These are phyloP conservation scores for Colletotrichum tanaceti DNA, from an alignment of 2,329 filamentous ascomycete genomes.

Conservation along the genomic window DNA sequence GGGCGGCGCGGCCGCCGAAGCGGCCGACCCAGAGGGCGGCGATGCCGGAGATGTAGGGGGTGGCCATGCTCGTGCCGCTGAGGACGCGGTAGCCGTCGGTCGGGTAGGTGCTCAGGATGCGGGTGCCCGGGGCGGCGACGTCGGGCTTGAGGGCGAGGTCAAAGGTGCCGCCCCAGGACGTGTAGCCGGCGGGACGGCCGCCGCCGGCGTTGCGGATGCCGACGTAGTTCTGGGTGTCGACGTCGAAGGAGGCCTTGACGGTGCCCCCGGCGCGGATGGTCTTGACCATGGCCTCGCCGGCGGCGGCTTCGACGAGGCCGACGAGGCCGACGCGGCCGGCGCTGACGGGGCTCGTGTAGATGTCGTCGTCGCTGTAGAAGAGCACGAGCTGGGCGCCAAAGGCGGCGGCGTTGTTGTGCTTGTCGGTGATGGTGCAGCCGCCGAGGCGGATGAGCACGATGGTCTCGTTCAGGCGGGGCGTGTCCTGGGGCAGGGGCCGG, in stretches of 20 bases:
- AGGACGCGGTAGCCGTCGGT: conserved; percentile 52
- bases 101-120: conserved; percentile 55
- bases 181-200: conserved; percentile 52
- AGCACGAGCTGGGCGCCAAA: conserved; percentile 46
- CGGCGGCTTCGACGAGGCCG: conserved; percentile 37
- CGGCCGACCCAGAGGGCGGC: conserved; percentile 51
- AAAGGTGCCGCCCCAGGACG: conserved; percentile 56
- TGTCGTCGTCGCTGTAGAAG: conserved; percentile 47
- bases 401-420: conserved; percentile 45
- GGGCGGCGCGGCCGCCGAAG: conserved; percentile 47
- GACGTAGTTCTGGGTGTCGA: conserved; percentile 42
- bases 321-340: background rate
- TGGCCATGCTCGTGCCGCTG: conserved; percentile 62
- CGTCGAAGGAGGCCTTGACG: conserved; percentile 48
- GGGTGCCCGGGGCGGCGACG: conserved; percentile 55
- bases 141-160: conserved; percentile 58
- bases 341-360: conserved; percentile 1
- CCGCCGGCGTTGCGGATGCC: conserved; percentile 44
- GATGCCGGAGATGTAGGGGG: conserved; percentile 57
- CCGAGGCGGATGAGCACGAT: conserved; percentile 49
- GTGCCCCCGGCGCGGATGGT: conserved; percentile 43
- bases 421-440: conserved; percentile 47
- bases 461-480: conserved; percentile 41
- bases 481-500: conserved; percentile 43
- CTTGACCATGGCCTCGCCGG: conserved; percentile 45